These are phyloP conservation scores for Alnus glutinosa DNA, from an alignment of 306 rosid species.

Conservation along the genomic window DNA sequence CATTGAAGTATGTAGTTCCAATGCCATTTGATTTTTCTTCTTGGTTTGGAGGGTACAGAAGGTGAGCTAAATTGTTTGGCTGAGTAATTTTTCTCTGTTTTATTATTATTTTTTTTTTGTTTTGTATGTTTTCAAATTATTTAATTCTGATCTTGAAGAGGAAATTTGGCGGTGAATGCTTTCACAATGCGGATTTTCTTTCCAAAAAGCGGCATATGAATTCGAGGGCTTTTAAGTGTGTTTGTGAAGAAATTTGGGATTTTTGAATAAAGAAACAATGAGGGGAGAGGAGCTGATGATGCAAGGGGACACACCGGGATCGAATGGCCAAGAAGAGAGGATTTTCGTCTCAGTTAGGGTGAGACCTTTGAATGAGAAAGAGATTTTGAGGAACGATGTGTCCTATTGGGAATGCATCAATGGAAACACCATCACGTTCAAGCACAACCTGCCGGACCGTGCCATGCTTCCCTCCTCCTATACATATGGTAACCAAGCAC, in stretches of 20 bases:
- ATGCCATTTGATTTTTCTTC: too few species aligned
- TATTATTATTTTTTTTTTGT: too few species aligned
- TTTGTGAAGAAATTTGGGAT: constrained; percentile 10
- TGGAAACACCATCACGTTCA: constrained; percentile 45
- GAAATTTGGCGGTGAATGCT: neutral
- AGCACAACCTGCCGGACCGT: constrained; percentile 44
- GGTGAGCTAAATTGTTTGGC: too few species aligned
- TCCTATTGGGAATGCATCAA: constrained; percentile 62
- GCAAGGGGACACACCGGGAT: constrained; percentile 7
- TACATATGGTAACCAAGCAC: constrained; percentile 50
- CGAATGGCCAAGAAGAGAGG: constrained; percentile 52
- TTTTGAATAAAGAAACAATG: constrained; percentile 13
- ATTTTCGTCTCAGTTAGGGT: constrained; percentile 74
- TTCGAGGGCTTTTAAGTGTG: neutral
- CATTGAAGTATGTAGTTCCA: too few species aligned
- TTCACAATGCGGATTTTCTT: too few species aligned
- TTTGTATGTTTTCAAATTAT: neutral
- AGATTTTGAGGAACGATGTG: constrained; percentile 42
- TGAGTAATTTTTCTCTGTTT: too few species aligned
- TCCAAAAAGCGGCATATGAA: too few species aligned
- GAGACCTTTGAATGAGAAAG: constrained; percentile 76
- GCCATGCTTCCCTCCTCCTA: constrained; percentile 46
- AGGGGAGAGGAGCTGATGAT: constrained; percentile 24
- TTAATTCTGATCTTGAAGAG: neutral
- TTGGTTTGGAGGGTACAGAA: too few species aligned